These are phyloP conservation scores for Amanita pseudoporphyria DNA, from an alignment of 768 basidiomycete genomes.

Conservation along the genomic window DNA sequence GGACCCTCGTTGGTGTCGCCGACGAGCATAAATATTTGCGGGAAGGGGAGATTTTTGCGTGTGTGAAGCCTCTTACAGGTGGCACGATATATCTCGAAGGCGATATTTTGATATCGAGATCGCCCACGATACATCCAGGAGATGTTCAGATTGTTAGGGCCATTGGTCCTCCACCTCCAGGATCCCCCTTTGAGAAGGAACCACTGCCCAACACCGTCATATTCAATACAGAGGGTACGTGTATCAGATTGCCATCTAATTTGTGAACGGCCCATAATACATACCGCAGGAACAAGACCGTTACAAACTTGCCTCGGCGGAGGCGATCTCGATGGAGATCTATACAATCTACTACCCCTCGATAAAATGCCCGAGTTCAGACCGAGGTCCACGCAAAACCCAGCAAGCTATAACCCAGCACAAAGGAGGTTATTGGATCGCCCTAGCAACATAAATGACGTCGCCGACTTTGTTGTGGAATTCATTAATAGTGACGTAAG, in stretches of 20 bases:
- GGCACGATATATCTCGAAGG: constrained; percentile 40
- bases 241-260: constrained; percentile 1
- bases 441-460: constrained; percentile 49
- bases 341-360: constrained; percentile 43
- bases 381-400: constrained; percentile 15
- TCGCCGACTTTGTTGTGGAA: constrained; percentile 62
- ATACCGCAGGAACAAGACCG: constrained; percentile 40
- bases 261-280: background rate
- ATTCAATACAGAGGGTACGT: constrained; percentile 54
- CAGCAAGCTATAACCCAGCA: constrained; percentile 44
- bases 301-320: constrained; percentile 57
- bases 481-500: constrained; percentile 58
- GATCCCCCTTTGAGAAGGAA: constrained; percentile 42
- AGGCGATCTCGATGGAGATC: constrained; percentile 62
- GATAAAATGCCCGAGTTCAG: constrained; percentile 25
- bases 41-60: constrained; percentile 53
- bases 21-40: constrained; percentile 48
- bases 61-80: constrained; percentile 34
- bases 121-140: constrained; percentile 62
- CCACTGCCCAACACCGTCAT: constrained; percentile 54
- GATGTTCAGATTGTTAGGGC: constrained; percentile 53
- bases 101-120: constrained; percentile 46
- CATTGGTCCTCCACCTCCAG: constrained; percentile 47
- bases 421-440: constrained; percentile 32
- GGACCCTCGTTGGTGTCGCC: constrained; percentile 65